Percentiles rank a stretch among this genome's conserved stretches.
phyloP scores from a whole-genome alignment of 306 rosid species.

The Bauhinia variegata region DNA sequence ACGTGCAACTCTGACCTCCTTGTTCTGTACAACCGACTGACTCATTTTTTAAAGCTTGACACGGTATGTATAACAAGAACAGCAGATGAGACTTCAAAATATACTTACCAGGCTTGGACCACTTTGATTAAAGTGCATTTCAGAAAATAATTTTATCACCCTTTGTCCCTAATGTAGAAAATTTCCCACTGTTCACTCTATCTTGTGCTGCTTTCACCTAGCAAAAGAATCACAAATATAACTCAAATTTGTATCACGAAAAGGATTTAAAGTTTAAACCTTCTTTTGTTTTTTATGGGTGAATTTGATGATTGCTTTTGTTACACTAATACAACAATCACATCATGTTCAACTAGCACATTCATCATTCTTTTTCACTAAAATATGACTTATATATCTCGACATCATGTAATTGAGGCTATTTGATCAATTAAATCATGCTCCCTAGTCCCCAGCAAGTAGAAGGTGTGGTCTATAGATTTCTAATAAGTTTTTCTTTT shows the following conservation, averaged over 20 bases:
- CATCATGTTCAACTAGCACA: no score
- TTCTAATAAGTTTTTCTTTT: no score
- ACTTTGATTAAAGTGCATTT: conserved; percentile 51
- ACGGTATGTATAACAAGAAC: conserved; percentile 36
- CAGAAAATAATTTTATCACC: conserved; percentile 40
- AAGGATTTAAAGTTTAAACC: no score
- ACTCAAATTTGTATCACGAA: background rate
- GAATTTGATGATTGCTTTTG: no score
- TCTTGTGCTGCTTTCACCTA: conserved; percentile 27
- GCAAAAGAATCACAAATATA: background rate
- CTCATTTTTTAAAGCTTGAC: conserved; percentile 28
- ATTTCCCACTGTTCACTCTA: conserved; percentile 46
- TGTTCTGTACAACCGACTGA: conserved; percentile 55
- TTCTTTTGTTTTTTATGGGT: no score
- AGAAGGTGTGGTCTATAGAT: no score
- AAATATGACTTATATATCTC: no score
- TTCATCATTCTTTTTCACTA: no score
- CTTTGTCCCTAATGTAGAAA: conserved; percentile 34
- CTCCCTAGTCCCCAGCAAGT: no score
- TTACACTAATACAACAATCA: no score
- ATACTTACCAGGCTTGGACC: conserved; percentile 44
- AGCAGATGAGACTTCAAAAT: conserved; percentile 44
- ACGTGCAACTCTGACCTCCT: conserved; percentile 86
- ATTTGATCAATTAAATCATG: no score
- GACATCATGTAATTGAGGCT: no score